Percentiles rank a stretch among this genome's conserved stretches.
Conservation (phyloP, 2,329 filamentous ascomycete genomes). For the Fusarium sambucinum region DNA sequence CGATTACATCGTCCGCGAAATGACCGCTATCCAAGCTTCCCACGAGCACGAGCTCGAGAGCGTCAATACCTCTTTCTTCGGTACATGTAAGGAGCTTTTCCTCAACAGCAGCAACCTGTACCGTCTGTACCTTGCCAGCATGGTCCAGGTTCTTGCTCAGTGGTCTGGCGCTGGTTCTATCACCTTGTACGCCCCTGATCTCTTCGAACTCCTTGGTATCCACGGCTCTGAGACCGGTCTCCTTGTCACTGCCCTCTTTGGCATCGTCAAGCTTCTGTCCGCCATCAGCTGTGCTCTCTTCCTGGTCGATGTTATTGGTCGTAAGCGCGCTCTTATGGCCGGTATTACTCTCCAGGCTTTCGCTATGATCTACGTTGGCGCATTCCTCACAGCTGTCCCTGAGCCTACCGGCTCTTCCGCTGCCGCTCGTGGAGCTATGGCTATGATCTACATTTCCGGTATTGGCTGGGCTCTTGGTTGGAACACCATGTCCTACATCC, state of each 20-base stretch:
- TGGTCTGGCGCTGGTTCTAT: slow-evolving; percentile 37
- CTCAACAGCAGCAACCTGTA: slow-evolving; percentile 34
- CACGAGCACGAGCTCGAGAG: slow-evolving; percentile 27
- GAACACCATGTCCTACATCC: slow-evolving; percentile 37
- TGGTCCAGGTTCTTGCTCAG: slow-evolving; percentile 37
- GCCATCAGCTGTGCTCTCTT: slow-evolving; percentile 21
- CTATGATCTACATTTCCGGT: slow-evolving; percentile 32
- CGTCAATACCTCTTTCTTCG: slow-evolving; percentile 18
- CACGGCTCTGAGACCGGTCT: slow-evolving; percentile 22
- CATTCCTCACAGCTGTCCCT: slow-evolving; percentile 13
- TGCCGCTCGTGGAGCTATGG: slow-evolving; percentile 22
- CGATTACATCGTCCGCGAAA: slow-evolving; percentile 23
- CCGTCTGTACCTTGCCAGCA: slow-evolving; percentile 35
- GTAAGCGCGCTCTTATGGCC: slow-evolving; percentile 20
- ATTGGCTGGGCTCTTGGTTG: slow-evolving; percentile 37
- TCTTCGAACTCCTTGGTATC: slow-evolving; percentile 17
- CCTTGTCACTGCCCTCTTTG: slow-evolving; percentile 22
- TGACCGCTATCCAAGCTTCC: slow-evolving; percentile 11
- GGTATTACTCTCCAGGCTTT: slow-evolving; percentile 18
- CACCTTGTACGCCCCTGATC: slow-evolving; percentile 17
- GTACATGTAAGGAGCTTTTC: slow-evolving; percentile 29
- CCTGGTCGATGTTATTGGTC: slow-evolving; percentile 19
- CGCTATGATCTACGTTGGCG: slow-evolving; percentile 23
- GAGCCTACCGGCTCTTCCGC: neutral
- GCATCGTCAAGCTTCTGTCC: slow-evolving; percentile 18